Evolutionary conservation across 192 early-diverging fungal species (phyloP), one percentile per base, ranked within the genome.

Genomic region (Coemansia nantahalensis): DNA sequence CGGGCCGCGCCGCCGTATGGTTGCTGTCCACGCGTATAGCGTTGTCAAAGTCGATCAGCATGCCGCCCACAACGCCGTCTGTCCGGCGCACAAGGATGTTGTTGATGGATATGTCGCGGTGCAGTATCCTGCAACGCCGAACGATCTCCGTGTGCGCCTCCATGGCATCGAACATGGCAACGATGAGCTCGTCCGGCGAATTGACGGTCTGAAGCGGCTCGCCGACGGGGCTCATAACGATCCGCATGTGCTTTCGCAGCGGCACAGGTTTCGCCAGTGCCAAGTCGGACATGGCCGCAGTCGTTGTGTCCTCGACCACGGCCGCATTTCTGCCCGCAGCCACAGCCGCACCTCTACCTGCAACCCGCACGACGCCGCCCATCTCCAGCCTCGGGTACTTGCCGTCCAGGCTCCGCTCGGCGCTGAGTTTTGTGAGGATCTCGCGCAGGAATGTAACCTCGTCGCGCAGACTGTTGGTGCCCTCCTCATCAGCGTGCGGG

Each of bases 1-100:
- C 56, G 14, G 59, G 50, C n/a, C 40, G 21, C 26, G 32, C 5
- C 4, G 11, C 9, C 13, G 13, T 7, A 13, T 36, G 16, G 2
- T 14, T 2, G 3, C 17, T 10, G 3, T 21, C 22, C 12, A 33
- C 11, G 12, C 9, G 32, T 6, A 44, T 21, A 0, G 49, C 61
- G 11, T 18, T 47, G 30, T 64, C 61, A 24, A 53, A 54, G 18
- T 64, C 61, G 13, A 71, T 55, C 8, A 71, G 49, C 22, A 59
- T 39, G 4, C 68, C 61, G 23, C 32, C 6, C 9, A 71, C 48
- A 10, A 4, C 19, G 4, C 34, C 21, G 10, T 26, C 28, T 13
- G 41, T 28, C 6, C 62, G 50, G n/a, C 2, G 9, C 17, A 59
- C 7, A 36, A 71, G n/a, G 13, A 71, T 59, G 40, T 63, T 71